Conservation (phyloP, 164 flowering plant genomes). For the Magnolia officinalis region DNA sequence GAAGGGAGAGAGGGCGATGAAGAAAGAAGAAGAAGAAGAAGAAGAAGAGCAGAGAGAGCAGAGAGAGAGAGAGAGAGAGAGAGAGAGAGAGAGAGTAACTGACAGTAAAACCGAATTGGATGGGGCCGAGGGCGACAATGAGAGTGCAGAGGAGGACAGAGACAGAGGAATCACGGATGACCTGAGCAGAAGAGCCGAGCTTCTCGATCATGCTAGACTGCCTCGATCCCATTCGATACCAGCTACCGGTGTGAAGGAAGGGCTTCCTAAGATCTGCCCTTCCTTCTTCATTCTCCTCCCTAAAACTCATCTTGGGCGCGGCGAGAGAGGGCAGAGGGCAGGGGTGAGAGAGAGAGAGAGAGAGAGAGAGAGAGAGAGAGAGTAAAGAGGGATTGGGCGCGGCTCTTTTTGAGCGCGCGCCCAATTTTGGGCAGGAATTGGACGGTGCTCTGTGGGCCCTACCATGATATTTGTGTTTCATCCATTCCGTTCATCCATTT, state of each 20-base stretch:
- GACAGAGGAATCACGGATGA: slow-evolving; percentile 60
- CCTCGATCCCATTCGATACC: slow-evolving; percentile 68
- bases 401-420: too few species aligned
- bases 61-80: too few species aligned
- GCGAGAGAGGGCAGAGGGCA: too few species aligned
- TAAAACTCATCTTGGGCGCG: slow-evolving; percentile 62
- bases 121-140: slow-evolving; percentile 83
- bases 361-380: too few species aligned
- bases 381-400: too few species aligned
- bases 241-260: slow-evolving; percentile 69
- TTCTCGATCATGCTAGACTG: slow-evolving; percentile 56
- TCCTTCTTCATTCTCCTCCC: slow-evolving; percentile 54
- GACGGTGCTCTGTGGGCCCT: too few species aligned
- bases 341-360: too few species aligned
- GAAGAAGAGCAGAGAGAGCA: not conserved
- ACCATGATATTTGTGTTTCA: too few species aligned
- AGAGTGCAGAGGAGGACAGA: slow-evolving; percentile 76
- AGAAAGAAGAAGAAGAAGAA: too few species aligned
- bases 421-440: too few species aligned
- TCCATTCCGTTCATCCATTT: too few species aligned
- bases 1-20: not conserved
- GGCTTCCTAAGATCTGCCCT: slow-evolving; percentile 55
- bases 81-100: not conserved
- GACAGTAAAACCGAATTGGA: slow-evolving; percentile 94
- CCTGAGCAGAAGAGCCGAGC: slow-evolving; percentile 41